These are phyloP conservation scores for Hydrangea macrophylla DNA, from an alignment of 148 eudicot genomes.

Conservation along the genomic window DNA sequence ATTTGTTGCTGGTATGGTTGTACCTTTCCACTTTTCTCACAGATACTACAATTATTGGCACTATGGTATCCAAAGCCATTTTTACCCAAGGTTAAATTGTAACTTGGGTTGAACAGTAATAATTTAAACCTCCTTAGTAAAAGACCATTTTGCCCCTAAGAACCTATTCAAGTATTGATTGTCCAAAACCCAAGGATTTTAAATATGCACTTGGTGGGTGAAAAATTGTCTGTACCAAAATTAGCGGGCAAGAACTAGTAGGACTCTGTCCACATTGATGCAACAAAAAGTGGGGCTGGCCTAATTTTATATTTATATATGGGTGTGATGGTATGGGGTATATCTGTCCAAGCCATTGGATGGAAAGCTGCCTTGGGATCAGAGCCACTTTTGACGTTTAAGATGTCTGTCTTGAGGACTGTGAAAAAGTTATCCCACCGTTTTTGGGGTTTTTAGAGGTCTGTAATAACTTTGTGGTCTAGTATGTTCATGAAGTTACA, in stretches of 20 bases:
- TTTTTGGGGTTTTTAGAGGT: too few species aligned
- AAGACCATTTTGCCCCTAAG: not conserved
- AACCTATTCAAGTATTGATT: not conserved
- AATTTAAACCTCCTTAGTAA: not conserved
- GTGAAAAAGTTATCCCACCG: not conserved
- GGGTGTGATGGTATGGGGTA: not conserved
- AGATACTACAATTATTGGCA: slow-evolving; percentile 10
- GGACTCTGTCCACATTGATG: not conserved
- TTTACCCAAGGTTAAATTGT: not conserved
- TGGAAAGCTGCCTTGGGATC: slow-evolving; percentile 16
- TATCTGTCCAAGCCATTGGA: not conserved
- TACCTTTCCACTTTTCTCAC: slow-evolving; percentile 9
- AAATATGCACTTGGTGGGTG: not conserved
- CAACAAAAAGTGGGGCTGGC: not conserved
- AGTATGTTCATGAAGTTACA: too few species aligned
- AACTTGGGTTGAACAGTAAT: not conserved
- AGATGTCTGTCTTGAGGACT: not conserved
- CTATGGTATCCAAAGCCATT: slow-evolving; percentile 14
- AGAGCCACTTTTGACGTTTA: slow-evolving; percentile 9
- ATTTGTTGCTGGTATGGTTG: slow-evolving; percentile 12
- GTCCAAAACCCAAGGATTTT: not conserved
- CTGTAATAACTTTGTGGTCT: too few species aligned
- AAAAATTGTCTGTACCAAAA: not conserved
- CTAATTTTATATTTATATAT: too few species aligned
- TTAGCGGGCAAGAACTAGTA: not conserved